A percentile compares a stretch with the other conserved stretches of the same genome.
Conservation (phyloP, 2,329 filamentous ascomycete genomes). For the Triangularia setosa region DNA sequence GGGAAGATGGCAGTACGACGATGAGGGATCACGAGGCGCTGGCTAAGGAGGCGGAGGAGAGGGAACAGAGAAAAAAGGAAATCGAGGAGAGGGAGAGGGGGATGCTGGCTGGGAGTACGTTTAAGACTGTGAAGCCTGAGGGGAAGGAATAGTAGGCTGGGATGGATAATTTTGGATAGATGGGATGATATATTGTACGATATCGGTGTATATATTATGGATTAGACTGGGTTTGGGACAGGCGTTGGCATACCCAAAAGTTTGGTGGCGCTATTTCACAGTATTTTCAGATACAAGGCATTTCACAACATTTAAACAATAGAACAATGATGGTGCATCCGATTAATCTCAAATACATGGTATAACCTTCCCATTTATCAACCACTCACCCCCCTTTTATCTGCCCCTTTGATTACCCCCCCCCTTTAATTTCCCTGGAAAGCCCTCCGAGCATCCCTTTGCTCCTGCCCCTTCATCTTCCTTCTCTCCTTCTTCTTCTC, state of each 20-base stretch:
- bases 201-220: neutral
- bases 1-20: conserved; percentile 65
- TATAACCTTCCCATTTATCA: conserved; percentile 2
- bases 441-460: conserved; percentile 66
- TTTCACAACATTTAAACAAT: neutral
- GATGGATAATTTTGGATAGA: neutral
- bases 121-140: conserved; percentile 23
- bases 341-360: neutral
- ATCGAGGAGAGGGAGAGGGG: neutral
- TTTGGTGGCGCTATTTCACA: conserved; percentile 2
- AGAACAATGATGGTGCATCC: neutral
- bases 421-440: conserved; percentile 52
- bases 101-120: conserved; percentile 28
- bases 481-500: conserved; percentile 80
- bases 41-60: conserved; percentile 6
- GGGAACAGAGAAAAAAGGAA: neutral
- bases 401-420: conserved; percentile 12
- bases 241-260: conserved; percentile 17
- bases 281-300: neutral
- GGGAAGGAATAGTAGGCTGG: neutral
- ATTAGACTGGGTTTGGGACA: neutral
- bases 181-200: neutral
- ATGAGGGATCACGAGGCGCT: conserved; percentile 21
- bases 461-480: conserved; percentile 72
- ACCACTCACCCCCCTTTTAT: neutral